Evolutionary conservation across 108 stramenopile species (phyloP).

Genomic region (Nannochloropsis oceanica): DNA sequence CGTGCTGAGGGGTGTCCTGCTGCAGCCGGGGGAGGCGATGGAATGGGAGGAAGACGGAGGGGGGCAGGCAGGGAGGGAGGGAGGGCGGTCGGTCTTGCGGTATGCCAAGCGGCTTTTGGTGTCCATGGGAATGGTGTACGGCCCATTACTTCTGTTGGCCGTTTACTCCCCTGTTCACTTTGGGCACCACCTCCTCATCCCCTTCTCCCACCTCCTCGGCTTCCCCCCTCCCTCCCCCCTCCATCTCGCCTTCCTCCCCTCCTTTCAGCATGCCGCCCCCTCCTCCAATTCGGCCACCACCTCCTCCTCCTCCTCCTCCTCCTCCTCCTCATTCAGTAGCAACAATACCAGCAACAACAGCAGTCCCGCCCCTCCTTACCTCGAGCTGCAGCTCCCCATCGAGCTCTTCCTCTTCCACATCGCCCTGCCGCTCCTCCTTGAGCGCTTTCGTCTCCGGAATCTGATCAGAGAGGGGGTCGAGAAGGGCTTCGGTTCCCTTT

Average conservation of each 20-base stretch:
- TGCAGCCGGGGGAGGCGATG: no score
- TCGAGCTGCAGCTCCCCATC: background rate
- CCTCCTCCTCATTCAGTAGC: background rate
- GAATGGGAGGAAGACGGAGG: no score
- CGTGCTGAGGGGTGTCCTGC: no score
- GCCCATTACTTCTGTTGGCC: background rate
- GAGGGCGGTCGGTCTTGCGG: background rate
- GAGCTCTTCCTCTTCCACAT: background rate
- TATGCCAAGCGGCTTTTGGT: background rate
- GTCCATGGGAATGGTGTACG: background rate
- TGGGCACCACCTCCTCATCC: background rate
- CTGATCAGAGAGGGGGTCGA: background rate
- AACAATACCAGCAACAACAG: no score
- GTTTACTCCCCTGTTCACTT: background rate
- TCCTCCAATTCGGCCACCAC: background rate
- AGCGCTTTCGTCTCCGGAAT: background rate
- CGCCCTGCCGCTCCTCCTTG: background rate
- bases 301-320: background rate
- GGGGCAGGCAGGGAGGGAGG: no score
- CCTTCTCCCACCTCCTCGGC: background rate
- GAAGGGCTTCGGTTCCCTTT: background rate
- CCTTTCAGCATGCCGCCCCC: background rate
- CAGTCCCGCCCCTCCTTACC: background rate
- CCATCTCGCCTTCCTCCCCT: background rate
- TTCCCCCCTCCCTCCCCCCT: background rate